Conservation (phyloP, 768 basidiomycete genomes). For the Holtermanniella nyarrowii region DNA sequence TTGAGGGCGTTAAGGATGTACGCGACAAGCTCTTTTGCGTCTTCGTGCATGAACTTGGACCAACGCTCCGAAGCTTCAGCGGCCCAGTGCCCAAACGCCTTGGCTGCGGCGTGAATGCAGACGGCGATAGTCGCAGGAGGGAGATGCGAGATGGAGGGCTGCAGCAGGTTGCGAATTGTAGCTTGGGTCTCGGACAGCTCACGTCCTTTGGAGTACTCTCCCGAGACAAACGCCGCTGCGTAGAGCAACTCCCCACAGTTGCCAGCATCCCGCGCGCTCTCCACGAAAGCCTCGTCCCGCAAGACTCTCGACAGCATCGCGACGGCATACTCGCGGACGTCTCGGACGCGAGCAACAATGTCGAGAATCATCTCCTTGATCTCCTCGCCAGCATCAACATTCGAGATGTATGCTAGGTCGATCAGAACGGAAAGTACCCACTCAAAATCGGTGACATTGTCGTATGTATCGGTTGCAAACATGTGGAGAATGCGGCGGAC, state of each 20-base stretch:
- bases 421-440: slow-evolving; percentile 95
- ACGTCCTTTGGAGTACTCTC: slow-evolving; percentile 85
- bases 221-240: slow-evolving; percentile 94
- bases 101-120: slow-evolving; percentile 71
- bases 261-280: slow-evolving; percentile 56
- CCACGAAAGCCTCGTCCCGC: slow-evolving; percentile 63
- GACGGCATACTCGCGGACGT: slow-evolving; percentile 66
- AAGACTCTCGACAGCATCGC: slow-evolving; percentile 72
- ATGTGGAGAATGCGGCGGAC: slow-evolving; percentile 76
- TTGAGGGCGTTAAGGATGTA: slow-evolving; percentile 52
- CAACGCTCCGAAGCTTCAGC: slow-evolving; percentile 65
- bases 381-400: slow-evolving; percentile 62
- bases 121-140: slow-evolving; percentile 59
- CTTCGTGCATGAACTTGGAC: slow-evolving; percentile 60
- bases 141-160: slow-evolving; percentile 49
- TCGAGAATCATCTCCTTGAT: slow-evolving; percentile 80
- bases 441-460: slow-evolving; percentile 82
- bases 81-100: slow-evolving; percentile 79
- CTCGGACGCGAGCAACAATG: slow-evolving; percentile 69
- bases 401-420: slow-evolving; percentile 78
- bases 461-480: slow-evolving; percentile 71
- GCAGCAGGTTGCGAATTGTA: slow-evolving; percentile 58
- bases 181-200: slow-evolving; percentile 70
- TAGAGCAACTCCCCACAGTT: slow-evolving; percentile 76
- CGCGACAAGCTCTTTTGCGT: slow-evolving; percentile 57